Base-by-base conservation (phyloP, 2,329 filamentous ascomycete species). In the Macrophomina phaseolina region DNA sequence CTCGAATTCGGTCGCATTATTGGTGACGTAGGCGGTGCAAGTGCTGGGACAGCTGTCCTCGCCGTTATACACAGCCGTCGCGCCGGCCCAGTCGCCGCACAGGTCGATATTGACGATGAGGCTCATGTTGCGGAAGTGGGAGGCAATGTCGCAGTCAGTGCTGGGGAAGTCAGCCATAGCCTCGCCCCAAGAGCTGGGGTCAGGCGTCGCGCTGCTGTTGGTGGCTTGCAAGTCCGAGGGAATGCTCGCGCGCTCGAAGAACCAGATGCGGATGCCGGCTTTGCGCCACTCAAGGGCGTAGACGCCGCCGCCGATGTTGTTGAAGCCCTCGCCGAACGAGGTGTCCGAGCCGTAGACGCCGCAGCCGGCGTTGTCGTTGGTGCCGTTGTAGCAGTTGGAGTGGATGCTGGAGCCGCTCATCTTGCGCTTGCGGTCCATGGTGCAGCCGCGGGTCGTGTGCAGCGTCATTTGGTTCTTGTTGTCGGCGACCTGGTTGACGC, bases 251-350 rank as follows among this genome's bases (percentile, higher is more conserved):
- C 82, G 78, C 1, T 78, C 70, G 69, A 86, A 86, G 71, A 81
- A 83, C 83, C 84, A 87, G 68, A 85, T 82, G 65, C 81, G 79
- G 71, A 87, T 81, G 9, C 74, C 79, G 2, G 79, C 73, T 5
- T 72, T 68, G 4, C 82, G 81, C 75, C 84, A 78, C 69, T 85
- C 81, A 71, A 84, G 78, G 1, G 82, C 84, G 69, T 84, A 82
- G 1, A 86, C 73, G 60, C 83, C 84, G 14, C 84, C 84, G 1
- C 79, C 79, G 16, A 77, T 71, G 3, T 73, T 68, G 70, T 86
- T 76, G 67, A 72, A 70, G 9, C 52, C 40, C 4, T 68, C 46
- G 9, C 71, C 71, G 49, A 74, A 71, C 2, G 70, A 60, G 32
- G 69, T 69, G 12, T 55, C 28, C 12, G 14, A n/a, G 55, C 69